Evolutionary conservation across 2,329 filamentous ascomycete genomes (phyloP).

Genomic region (Pseudovirgaria hyperparasitica): DNA sequence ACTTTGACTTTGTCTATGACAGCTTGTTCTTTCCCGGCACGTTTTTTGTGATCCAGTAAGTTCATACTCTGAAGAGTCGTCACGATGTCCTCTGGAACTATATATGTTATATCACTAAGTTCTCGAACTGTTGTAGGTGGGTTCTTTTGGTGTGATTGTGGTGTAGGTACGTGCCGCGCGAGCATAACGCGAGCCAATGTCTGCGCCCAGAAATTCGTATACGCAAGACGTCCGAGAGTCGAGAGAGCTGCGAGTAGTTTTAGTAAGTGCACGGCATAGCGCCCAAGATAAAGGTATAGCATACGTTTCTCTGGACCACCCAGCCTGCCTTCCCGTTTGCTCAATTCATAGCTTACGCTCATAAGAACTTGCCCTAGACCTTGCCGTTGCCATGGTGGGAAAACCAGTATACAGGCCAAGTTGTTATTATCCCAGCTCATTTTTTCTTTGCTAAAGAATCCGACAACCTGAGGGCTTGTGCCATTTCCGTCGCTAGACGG

Average conservation of each 20-base stretch:
- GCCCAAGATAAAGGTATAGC: slow-evolving; percentile 5
- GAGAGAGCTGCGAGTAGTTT: slow-evolving; percentile 51
- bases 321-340: slow-evolving; percentile 65
- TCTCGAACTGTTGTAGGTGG: slow-evolving; percentile 47
- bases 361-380: slow-evolving; percentile 82
- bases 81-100: slow-evolving; percentile 73
- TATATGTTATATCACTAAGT: slow-evolving; percentile 69
- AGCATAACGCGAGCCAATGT: slow-evolving; percentile 61
- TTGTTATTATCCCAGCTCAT: slow-evolving; percentile 99
- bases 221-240: slow-evolving; percentile 70
- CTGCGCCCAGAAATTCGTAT: slow-evolving; percentile 74
- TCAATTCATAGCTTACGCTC: slow-evolving; percentile 87
- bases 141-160: no score
- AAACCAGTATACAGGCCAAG: slow-evolving; percentile 87
- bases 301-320: slow-evolving; percentile 80
- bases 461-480: slow-evolving; percentile 48
- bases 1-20: slow-evolving; percentile 47
- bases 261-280: not conserved
- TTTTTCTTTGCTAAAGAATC: slow-evolving; percentile 99
- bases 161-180: no score
- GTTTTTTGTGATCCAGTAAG: slow-evolving; percentile 40
- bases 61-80: slow-evolving; percentile 69
- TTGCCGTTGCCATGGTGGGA: slow-evolving; percentile 88
- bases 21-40: slow-evolving; percentile 36
- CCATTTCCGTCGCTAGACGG: slow-evolving; percentile 9